phyloP scores from a whole-genome alignment of 2,329 filamentous ascomycete species.

The Colletotrichum neosansevieriae region DNA sequence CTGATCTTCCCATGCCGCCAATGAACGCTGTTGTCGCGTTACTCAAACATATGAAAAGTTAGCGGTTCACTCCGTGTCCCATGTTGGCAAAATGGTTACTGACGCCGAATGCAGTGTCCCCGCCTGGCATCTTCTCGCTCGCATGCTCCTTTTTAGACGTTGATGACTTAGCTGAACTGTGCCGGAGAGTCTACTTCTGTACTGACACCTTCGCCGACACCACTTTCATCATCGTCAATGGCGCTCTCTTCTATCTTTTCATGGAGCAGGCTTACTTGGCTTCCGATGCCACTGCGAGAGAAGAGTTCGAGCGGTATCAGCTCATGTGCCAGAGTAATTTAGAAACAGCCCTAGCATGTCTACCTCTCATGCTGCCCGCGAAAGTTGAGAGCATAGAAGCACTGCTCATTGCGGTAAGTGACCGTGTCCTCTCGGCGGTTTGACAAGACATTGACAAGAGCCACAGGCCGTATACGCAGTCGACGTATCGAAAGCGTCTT shows the following conservation, averaged over 20 bases:
- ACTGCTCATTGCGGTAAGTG: slow-evolving; percentile 66
- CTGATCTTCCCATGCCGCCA: slow-evolving; percentile 67
- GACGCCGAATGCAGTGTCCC: slow-evolving; percentile 52
- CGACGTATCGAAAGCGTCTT: slow-evolving; percentile 70
- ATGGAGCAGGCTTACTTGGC: slow-evolving; percentile 58
- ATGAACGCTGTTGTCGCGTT: slow-evolving; percentile 62
- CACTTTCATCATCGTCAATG: slow-evolving; percentile 63
- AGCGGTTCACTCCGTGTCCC: background rate
- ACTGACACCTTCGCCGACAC: slow-evolving; percentile 64
- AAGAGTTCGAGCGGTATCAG: slow-evolving; percentile 54
- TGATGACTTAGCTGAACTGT: slow-evolving; percentile 62
- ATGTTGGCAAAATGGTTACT: background rate
- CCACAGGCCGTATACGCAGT: slow-evolving; percentile 70
- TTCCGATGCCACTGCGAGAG: slow-evolving; percentile 46
- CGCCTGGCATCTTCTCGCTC: slow-evolving; percentile 63
- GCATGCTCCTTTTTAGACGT: slow-evolving; percentile 63
- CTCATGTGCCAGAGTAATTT: slow-evolving; percentile 61
- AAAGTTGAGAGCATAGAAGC: slow-evolving; percentile 68
- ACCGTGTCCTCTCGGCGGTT: background rate
- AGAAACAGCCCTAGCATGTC: slow-evolving; percentile 62
- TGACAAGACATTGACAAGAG: background rate
- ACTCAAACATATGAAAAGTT: slow-evolving; percentile 62
- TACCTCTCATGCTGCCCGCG: slow-evolving; percentile 68
- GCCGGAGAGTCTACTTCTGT: slow-evolving; percentile 63
- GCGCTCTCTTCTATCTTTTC: slow-evolving; percentile 63